Conservation (phyloP, 495 filamentous ascomycete species). For the Parmelia sp. region DNA sequence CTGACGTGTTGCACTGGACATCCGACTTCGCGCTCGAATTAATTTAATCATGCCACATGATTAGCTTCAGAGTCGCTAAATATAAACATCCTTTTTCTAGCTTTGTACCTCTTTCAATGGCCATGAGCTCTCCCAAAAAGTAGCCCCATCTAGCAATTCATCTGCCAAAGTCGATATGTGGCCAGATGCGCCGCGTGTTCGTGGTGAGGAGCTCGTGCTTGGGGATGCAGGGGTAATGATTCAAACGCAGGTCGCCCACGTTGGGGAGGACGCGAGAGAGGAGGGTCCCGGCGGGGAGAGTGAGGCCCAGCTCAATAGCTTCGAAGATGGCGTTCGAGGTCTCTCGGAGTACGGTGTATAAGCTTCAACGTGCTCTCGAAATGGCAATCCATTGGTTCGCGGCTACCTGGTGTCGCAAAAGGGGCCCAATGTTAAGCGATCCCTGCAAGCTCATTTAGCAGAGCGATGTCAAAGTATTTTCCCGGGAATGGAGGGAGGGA, state of each 20-base stretch:
- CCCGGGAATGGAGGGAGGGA: too few species aligned
- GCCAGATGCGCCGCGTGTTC: slow-evolving; percentile 13
- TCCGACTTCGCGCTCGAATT: too few species aligned
- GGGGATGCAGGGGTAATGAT: slow-evolving; percentile 11
- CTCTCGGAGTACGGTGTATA: slow-evolving; percentile 6
- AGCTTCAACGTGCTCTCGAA: slow-evolving; percentile 11
- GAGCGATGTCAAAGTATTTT: slow-evolving; percentile 1
- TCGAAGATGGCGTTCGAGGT: slow-evolving; percentile 8
- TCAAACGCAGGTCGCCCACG: slow-evolving; percentile 13
- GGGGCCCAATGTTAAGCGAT: slow-evolving; percentile 10
- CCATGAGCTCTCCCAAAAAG: too few species aligned
- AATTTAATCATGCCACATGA: too few species aligned
- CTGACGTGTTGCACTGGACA: too few species aligned
- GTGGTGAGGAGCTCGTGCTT: slow-evolving; percentile 1
- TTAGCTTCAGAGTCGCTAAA: too few species aligned
- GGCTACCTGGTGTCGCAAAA: slow-evolving; percentile 4
- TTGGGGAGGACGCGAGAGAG: slow-evolving; percentile 10
- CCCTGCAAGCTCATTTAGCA: slow-evolving; percentile 6
- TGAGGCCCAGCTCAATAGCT: slow-evolving; percentile 11
- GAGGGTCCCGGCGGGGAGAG: slow-evolving; percentile 5
- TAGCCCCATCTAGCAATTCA: too few species aligned
- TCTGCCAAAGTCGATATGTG: slow-evolving; percentile 14
- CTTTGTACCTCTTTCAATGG: too few species aligned
- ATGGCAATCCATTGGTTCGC: slow-evolving; percentile 12
- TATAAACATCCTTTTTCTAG: too few species aligned